Conservation (phyloP, 1,284 basidiomycete genomes). For the Moniliophthora roreri region DNA sequence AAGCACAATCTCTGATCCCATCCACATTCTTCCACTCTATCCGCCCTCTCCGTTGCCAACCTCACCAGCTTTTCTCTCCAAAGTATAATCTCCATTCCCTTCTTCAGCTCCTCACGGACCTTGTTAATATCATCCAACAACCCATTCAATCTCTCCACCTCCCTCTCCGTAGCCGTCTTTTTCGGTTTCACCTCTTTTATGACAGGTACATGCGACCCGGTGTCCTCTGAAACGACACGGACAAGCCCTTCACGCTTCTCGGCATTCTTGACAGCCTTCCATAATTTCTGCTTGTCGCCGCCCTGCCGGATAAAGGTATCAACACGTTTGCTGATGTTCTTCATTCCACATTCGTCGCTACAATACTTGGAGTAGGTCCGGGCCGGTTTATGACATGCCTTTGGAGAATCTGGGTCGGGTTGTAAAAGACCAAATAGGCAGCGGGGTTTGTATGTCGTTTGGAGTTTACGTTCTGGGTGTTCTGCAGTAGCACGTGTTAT, state of each 20-base stretch:
- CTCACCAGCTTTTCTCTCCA: slow-evolving; percentile 69
- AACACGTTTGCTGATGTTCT: slow-evolving; percentile 63
- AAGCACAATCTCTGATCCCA: slow-evolving; percentile 84
- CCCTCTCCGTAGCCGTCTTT: slow-evolving; percentile 48
- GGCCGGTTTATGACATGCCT: slow-evolving; percentile 75
- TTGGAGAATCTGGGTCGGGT: slow-evolving; percentile 54
- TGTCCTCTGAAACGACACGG: slow-evolving; percentile 33
- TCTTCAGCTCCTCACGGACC: slow-evolving; percentile 61
- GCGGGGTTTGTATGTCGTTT: slow-evolving; percentile 77
- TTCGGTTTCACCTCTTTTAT: slow-evolving; percentile 29
- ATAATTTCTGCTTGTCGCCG: slow-evolving; percentile 59
- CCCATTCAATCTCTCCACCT: slow-evolving; percentile 49
- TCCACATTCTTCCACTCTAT: slow-evolving; percentile 65
- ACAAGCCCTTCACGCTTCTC: slow-evolving; percentile 70
- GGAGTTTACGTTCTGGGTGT: slow-evolving; percentile 54
- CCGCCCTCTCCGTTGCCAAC: slow-evolving; percentile 62
- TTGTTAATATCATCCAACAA: slow-evolving; percentile 55
- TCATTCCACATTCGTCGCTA: slow-evolving; percentile 76
- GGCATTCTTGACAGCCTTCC: slow-evolving; percentile 70
- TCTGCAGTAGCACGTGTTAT: slow-evolving; percentile 38
- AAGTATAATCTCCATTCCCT: slow-evolving; percentile 61
- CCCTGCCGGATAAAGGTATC: slow-evolving; percentile 58
- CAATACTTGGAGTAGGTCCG: slow-evolving; percentile 84
- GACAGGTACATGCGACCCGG: slow-evolving; percentile 11
- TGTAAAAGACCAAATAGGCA: slow-evolving; percentile 68